A percentile compares a stretch with the other conserved stretches of the same genome.
These are phyloP conservation scores for Penicillium sp. DNA, from an alignment of 2,329 filamentous ascomycete species.

Conservation along the genomic window DNA sequence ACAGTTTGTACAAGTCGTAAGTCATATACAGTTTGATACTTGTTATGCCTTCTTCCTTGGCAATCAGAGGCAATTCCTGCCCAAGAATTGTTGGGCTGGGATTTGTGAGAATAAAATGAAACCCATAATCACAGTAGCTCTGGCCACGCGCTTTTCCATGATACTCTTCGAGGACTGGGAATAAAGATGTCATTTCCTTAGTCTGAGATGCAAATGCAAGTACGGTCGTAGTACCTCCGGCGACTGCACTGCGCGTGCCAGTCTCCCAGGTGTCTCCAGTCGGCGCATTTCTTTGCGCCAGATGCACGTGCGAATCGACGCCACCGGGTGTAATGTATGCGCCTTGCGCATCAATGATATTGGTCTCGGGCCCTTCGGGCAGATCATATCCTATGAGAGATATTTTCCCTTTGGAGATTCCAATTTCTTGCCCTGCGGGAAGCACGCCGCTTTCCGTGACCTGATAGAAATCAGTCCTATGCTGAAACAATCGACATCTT, in stretches of 20 bases:
- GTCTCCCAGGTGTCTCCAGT: slow-evolving; percentile 46
- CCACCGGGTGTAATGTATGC: slow-evolving; percentile 46
- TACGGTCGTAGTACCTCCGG: slow-evolving; percentile 58
- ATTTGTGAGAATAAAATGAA: slow-evolving; percentile 42
- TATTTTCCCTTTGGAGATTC: slow-evolving; percentile 12
- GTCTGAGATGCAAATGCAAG: slow-evolving; percentile 56
- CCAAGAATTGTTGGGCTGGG: slow-evolving; percentile 28
- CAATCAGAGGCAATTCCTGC: slow-evolving; percentile 36
- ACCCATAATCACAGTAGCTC: slow-evolving; percentile 55
- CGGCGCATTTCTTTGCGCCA: slow-evolving; percentile 34
- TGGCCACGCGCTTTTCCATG: slow-evolving; percentile 43
- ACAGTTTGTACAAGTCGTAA: slow-evolving; percentile 39
- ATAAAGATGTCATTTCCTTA: slow-evolving; percentile 45
- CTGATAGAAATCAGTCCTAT: slow-evolving; percentile 5
- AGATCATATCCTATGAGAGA: slow-evolving; percentile 11
- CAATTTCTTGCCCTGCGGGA: slow-evolving; percentile 13
- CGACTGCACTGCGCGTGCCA: slow-evolving; percentile 53
- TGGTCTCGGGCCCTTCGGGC: slow-evolving; percentile 6
- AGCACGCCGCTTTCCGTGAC: slow-evolving; percentile 13
- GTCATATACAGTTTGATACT: slow-evolving; percentile 47
- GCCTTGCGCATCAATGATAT: slow-evolving; percentile 36
- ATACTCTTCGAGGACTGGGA: slow-evolving; percentile 44
- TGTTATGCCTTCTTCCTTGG: slow-evolving; percentile 37
- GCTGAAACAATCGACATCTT: not conserved
- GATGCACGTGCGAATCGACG: slow-evolving; percentile 47